Evolutionary conservation across 768 basidiomycete species (phyloP).

Genomic region (Zangia roseola): DNA sequence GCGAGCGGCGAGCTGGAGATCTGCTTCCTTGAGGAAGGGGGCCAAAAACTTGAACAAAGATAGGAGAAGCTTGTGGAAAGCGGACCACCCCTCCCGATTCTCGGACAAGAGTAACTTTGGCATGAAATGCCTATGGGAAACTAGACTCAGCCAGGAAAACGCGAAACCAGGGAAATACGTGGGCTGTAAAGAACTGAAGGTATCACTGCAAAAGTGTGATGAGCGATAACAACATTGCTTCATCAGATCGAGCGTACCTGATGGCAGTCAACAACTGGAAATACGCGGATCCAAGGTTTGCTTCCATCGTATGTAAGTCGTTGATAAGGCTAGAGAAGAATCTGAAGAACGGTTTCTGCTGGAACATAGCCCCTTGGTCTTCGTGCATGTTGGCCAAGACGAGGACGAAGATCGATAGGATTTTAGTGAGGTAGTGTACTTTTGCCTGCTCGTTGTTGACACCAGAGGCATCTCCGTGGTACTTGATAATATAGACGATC

Average conservation of each 20-base stretch:
- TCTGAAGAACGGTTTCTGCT: constrained; percentile 97
- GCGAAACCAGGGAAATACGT: constrained; percentile 97
- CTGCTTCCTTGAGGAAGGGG: constrained; percentile 83
- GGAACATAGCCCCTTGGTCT: constrained; percentile 87
- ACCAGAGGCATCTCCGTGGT: constrained; percentile 94
- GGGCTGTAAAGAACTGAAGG: constrained; percentile 93
- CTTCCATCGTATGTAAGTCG: constrained; percentile 85
- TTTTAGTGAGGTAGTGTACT: constrained; percentile 95
- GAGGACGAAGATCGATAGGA: constrained; percentile 94
- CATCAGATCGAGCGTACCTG: constrained; percentile 48
- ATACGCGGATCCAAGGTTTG: constrained; percentile 83
- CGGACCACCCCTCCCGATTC: constrained; percentile 94
- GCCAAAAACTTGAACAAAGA: constrained; percentile 94
- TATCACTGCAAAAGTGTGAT: constrained; percentile 58
- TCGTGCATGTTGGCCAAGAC: constrained; percentile 94
- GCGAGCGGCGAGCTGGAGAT: constrained; percentile 75
- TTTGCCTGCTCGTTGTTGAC: constrained; percentile 93
- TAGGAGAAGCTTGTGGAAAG: constrained; percentile 91
- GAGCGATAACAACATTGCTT: background rate
- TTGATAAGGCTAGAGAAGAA: constrained; percentile 97
- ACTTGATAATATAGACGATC: constrained; percentile 98
- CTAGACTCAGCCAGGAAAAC: constrained; percentile 96
- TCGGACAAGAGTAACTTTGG: constrained; percentile 86
- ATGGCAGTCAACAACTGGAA: constrained; percentile 85
- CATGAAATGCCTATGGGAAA: constrained; percentile 97